These are phyloP conservation scores for Catenaria anguillulae DNA, from an alignment of 371 early-diverging fungal species.

Conservation along the genomic window DNA sequence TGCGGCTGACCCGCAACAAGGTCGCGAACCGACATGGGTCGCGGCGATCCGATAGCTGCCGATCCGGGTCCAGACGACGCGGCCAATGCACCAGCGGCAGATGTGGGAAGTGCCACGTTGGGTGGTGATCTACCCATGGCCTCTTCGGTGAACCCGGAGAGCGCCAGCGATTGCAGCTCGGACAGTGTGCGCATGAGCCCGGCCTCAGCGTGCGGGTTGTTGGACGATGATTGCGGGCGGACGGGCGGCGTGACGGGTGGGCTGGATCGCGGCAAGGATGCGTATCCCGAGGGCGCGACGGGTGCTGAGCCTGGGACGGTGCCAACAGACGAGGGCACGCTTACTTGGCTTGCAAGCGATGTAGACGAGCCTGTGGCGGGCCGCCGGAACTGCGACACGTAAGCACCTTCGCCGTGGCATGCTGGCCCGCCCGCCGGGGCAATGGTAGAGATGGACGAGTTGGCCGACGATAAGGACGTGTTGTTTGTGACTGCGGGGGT, in stretches of 20 bases:
- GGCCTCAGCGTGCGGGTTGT: not conserved
- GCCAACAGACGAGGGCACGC: not conserved
- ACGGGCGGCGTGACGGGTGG: not conserved
- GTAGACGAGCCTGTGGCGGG: not conserved
- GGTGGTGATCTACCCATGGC: no score
- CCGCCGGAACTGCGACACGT: conserved; percentile 7
- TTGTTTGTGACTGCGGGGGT: no score
- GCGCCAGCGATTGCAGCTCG: conserved; percentile 2
- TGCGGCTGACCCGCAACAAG: no score
- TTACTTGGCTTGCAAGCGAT: not conserved
- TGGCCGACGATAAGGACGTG: no score
- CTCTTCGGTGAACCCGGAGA: not conserved
- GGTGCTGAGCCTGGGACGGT: not conserved
- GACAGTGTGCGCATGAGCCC: not conserved
- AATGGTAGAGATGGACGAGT: no score
- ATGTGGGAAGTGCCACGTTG: no score
- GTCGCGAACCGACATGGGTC: no score
- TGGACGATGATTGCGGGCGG: not conserved
- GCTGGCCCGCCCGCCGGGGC: no score
- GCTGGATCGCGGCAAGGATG: not conserved
- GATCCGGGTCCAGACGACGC: no score
- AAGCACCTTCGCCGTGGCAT: conserved; percentile 5
- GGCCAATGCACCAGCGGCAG: no score
- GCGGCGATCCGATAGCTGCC: no score
- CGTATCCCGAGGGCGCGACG: not conserved